These are phyloP conservation scores for Candida sanyaensis DNA, from an alignment of 1,139 yeast genomes.

Conservation along the genomic window DNA sequence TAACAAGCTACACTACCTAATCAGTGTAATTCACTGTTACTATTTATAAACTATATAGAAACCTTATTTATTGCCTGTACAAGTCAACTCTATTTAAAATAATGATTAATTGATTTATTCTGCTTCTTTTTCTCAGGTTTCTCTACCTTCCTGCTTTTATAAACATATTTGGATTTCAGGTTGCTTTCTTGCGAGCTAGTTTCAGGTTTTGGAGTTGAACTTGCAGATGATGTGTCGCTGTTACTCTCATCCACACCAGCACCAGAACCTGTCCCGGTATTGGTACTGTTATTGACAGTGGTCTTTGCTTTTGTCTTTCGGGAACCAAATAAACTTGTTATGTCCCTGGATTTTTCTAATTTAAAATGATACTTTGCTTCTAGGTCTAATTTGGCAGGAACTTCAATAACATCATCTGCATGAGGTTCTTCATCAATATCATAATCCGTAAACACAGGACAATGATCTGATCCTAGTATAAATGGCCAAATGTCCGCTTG, in stretches of 20 bases:
- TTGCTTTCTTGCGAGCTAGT: background rate
- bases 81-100: background rate
- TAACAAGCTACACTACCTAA: too few relatives aligned
- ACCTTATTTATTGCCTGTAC: background rate
- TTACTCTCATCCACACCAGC: too few relatives aligned
- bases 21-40: too few relatives aligned
- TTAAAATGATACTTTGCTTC: conserved; percentile 60
- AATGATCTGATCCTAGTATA: conserved; percentile 88
- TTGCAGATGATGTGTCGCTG: too few relatives aligned
- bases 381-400: conserved; percentile 34
- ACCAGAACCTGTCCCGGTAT: background rate
- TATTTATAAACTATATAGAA: too few relatives aligned
- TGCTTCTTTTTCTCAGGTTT: background rate
- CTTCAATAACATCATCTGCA: conserved; percentile 7
- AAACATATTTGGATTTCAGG: conserved; percentile 1
- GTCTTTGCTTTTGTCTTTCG: conserved; percentile 9
- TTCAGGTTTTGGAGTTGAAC: background rate
- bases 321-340: conserved; percentile 48
- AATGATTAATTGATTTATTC: background rate
- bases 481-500: conserved; percentile 68
- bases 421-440: conserved; percentile 19
- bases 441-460: conserved; percentile 83
- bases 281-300: conserved; percentile 1
- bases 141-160: conserved; percentile 2
- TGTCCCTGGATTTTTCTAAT: conserved; percentile 49